Evolutionary conservation across 805 yeast genomes (phyloP), one percentile per base, ranked within the genome.

Genomic region (Saccharomycopsis sp.): DNA sequence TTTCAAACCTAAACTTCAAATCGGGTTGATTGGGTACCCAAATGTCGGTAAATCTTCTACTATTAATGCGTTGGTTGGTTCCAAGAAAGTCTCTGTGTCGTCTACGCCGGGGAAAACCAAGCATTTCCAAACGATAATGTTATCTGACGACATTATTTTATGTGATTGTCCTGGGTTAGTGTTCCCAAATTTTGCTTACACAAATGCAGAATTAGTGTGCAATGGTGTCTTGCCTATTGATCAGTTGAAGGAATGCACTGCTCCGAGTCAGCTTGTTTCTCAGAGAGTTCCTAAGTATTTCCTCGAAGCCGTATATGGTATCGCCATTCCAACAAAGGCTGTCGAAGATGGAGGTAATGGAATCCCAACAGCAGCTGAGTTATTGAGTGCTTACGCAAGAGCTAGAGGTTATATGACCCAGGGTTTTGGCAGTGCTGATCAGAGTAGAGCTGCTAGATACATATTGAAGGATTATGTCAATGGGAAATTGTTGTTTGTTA

Each of bases 121-220:
- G 71, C 99, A 94, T 78, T 94, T 94, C 79, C 99, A 94, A 76
- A 94, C 99, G 0, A 92, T 94, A 62, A 82, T 83, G 68, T 78
- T 94, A 52, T 83, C 97, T 0, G 88, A 87, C 56, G 79, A 86
- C 42, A 94, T 94, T 1, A 79, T 91, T 64, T 77, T 94, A 56
- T 94, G 98, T 74, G 99, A 94, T 78, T 94, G 99, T 78, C 99
- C 99, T 1, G 99, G 99, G 80, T 78, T 94, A 62, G 99, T 94
- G 17, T 94, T 94, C 77, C 99, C 99, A 23, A 94, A 93, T 68
- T 94, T 94, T 70, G 98, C 98, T 3, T 89, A 88, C 70, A 89
- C 97, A 23, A 92, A 91, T 68, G 98, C 96, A 66, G 99, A 94
- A 67, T 80, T 94, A 67, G 99, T 94, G 0, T 91, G 97, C 75